Base-by-base conservation (phyloP, 2,329 filamentous ascomycete genomes). In the Phyllosticta citribraziliensis region DNA sequence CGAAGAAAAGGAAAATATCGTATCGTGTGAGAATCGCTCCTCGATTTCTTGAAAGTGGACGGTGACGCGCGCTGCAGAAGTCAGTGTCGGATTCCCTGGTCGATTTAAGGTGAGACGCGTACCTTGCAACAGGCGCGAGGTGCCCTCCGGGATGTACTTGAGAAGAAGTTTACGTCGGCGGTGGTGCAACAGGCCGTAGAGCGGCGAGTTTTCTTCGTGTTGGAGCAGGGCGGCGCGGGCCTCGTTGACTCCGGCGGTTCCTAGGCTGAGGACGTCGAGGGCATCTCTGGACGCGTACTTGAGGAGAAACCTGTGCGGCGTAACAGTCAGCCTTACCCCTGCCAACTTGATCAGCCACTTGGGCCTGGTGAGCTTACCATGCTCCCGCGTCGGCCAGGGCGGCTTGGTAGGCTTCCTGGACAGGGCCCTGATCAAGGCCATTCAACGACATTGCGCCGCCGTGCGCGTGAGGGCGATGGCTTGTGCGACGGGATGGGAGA, bases 111-210 rank as follows among this genome's bases (percentile, higher is more conserved):
- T 40, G 11, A 17, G 33, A 40, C 50, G 64, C 84, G 67, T 76
- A 96, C 94, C 94, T 88, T 96, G 89, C 59, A 99, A 80, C 60
- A 99, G 80, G 68, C 94, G 84, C 65, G 94, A 97, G 66, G 92
- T 93, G 63, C 87, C 89, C 63, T 96, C 90, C 1, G 93, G 94
- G 64, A 96, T 82, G 73, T 94, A 96, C 77, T 94, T 97, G 73
- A 99, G 83, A 63, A 99, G 77, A 56, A 97, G 88, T 75, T 91
- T 97, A 71, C 91, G 85, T 71, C 92, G 86, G 61, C 93, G 83
- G 74, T 97, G 97, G 68, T 89, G 86, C 67, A 99, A 78, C 72
- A 97, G 91, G 58, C 94, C 94, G 71, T 95, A 99, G 55, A 99
- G 79, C 22, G 94, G 94, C 64, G 91, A 94, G 60, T 84, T 83